A percentile compares a stretch with the other conserved stretches of the same genome.
Conservation (phyloP, 2,329 filamentous ascomycete genomes). For the Immersiporthe knoxdaviesiana region DNA sequence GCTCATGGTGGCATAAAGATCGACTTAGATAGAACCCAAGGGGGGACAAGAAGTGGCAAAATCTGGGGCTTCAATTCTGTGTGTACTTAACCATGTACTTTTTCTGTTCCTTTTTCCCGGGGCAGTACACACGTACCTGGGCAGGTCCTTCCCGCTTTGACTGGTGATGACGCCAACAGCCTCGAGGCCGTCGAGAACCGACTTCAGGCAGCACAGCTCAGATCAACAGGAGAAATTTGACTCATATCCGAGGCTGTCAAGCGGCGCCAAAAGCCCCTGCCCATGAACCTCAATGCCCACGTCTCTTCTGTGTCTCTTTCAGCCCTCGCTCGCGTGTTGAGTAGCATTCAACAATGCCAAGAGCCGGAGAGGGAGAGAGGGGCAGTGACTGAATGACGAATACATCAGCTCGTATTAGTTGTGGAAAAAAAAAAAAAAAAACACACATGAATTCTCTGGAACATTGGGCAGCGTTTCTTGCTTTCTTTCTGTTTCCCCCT, state of each 20-base stretch:
- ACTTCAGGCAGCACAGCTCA: not conserved
- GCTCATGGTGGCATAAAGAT: not conserved
- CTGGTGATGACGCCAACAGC: not conserved
- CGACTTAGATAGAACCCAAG: not conserved
- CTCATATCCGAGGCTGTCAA: not conserved
- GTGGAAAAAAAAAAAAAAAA: no score
- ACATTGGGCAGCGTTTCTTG: not conserved
- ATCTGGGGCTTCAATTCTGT: conserved; percentile 5
- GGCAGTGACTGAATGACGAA: not conserved
- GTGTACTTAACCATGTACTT: no score
- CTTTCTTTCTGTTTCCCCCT: not conserved
- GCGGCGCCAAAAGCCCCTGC: not conserved
- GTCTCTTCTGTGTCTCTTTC: not conserved
- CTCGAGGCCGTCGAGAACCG: not conserved
- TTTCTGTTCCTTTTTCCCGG: no score
- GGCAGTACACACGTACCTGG: no score
- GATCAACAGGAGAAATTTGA: not conserved
- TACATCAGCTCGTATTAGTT: not conserved
- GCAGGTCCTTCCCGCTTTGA: not conserved
- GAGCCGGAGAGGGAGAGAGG: not conserved
- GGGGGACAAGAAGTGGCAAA: not conserved
- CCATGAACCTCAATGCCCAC: not conserved
- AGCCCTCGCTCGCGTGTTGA: not conserved
- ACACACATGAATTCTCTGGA: not conserved
- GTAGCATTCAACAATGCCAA: not conserved